These are phyloP conservation scores for Apostasia ramifera DNA, from an alignment of 106 monocot genomes.

Conservation along the genomic window DNA sequence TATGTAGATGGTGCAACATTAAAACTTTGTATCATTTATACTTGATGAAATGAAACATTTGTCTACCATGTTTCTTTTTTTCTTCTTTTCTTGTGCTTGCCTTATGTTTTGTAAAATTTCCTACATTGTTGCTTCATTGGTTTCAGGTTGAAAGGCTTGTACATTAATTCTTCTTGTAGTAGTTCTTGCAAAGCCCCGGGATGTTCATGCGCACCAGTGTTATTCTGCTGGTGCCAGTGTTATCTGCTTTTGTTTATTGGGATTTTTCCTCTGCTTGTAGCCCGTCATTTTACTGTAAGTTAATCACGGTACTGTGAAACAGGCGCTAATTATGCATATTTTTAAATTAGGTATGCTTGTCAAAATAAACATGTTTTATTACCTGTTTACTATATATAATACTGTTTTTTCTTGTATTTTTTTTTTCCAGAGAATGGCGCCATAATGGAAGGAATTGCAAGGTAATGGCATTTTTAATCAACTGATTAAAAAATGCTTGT, in stretches of 20 bases:
- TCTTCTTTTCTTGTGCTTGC: constrained; percentile 7
- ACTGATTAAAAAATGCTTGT: neutral
- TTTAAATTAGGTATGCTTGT: neutral
- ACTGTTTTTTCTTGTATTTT: neutral
- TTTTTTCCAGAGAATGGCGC: constrained; percentile 6
- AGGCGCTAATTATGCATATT: neutral
- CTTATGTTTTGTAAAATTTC: constrained; percentile 15
- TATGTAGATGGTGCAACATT: constrained; percentile 15
- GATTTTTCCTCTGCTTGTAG: neutral
- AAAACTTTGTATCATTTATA: constrained; percentile 13
- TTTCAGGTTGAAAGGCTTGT: constrained; percentile 18
- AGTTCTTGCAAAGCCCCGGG: constrained; percentile 6
- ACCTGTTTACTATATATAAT: constrained; percentile 1
- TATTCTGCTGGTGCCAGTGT: neutral
- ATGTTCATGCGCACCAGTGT: neutral
- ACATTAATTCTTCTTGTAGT: constrained; percentile 9
- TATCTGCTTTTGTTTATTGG: neutral
- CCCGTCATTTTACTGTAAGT: neutral
- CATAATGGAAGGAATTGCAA: constrained; percentile 6
- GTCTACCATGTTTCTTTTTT: constrained; percentile 7
- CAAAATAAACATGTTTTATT: neutral
- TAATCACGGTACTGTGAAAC: too few species aligned
- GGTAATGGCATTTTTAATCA: neutral
- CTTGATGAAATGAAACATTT: constrained; percentile 13
- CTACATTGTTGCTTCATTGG: constrained; percentile 18